Evolutionary conservation across 2,329 filamentous ascomycete species (phyloP), one percentile per base, ranked within the genome.

Genomic region (Xylariaceae sp.): DNA sequence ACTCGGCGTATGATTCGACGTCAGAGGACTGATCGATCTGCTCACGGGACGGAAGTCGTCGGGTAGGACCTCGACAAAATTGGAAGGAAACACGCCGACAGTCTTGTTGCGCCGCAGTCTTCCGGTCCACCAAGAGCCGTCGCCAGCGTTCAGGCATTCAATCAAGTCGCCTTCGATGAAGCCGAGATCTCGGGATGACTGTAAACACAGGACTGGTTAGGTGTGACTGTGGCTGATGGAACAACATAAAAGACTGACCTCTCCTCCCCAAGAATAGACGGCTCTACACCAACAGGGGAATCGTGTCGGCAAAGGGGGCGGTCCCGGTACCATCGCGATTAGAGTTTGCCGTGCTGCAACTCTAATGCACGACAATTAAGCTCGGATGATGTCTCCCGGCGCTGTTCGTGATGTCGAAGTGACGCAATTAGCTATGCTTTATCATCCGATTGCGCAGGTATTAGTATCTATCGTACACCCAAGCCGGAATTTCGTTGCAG

Each of bases 61-160:
- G 39, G 86, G 84, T 21, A 98, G 74, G 5, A 98, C 76, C 60
- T 94, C 79, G 59, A 98, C 92, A 59, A 98, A 98, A 66, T 98
- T 98, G 56, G 89, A 96, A 1, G 92, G 92, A 57, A 98, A 98
- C 14, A 92, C 72, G 38, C 92, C 92, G 55, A 96, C 83, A 56
- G 90, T 81, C 62, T 85, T 83, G 65, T 98, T 92, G 53, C 92
- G 80, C 59, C 83, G 86, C 59, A 98, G 67, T 48, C 90, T 80
- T 33, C 92, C 92, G 66, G 89, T 95, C 92, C 92, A 98, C 92
- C 92, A 98, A 32, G 87, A 89, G 36, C 92, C 92, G 66, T 98
- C 92, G 48, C 92, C 92, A 14, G 92, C 92, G 62, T 98, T 98
- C 37, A 98, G 73, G 59, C 90, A 96, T 76, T 98, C 92, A 61